A percentile compares a stretch with the other conserved stretches of the same genome.
Conservation (phyloP, 495 filamentous ascomycete species). For the Penicillium pancosmium region DNA sequence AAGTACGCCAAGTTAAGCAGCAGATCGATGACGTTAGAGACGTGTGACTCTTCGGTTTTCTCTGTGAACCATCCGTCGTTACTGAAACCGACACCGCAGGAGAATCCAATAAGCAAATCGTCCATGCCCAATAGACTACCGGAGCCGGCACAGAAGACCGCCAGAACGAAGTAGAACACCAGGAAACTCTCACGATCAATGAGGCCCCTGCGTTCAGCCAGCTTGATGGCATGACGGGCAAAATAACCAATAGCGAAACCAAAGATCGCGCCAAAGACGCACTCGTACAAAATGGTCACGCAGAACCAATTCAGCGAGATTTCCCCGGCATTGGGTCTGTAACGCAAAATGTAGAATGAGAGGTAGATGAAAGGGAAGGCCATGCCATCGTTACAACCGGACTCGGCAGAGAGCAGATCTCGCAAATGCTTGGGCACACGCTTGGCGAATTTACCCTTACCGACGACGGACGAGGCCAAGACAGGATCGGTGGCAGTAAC, state of each 20-base stretch:
- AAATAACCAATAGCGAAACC: slow-evolving; percentile 87
- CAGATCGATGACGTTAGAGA: slow-evolving; percentile 98
- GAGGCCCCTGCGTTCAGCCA: slow-evolving; percentile 78
- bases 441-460: slow-evolving; percentile 98
- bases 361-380: slow-evolving; percentile 99
- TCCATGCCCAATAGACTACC: slow-evolving; percentile 92
- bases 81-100: slow-evolving; percentile 93
- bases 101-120: slow-evolving; percentile 95
- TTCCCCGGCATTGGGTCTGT: slow-evolving; percentile 63
- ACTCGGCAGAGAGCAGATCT: slow-evolving; percentile 94
- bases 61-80: slow-evolving; percentile 99
- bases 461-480: slow-evolving; percentile 95
- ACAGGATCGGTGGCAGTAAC: slow-evolving; percentile 98
- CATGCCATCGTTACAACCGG: slow-evolving; percentile 99
- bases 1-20: slow-evolving; percentile 97
- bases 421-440: slow-evolving; percentile 95
- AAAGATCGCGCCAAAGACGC: slow-evolving; percentile 87
- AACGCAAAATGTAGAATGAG: slow-evolving; percentile 82
- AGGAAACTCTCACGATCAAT: slow-evolving; percentile 97
- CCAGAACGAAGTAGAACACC: slow-evolving; percentile 97
- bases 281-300: slow-evolving; percentile 92
- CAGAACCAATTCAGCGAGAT: slow-evolving; percentile 89
- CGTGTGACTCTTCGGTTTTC: slow-evolving; percentile 97
- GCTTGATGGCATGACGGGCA: slow-evolving; percentile 88
- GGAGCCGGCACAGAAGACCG: slow-evolving; percentile 94